Conservation (phyloP, 768 basidiomycete species). For the Cystofilobasidium capitatum region DNA sequence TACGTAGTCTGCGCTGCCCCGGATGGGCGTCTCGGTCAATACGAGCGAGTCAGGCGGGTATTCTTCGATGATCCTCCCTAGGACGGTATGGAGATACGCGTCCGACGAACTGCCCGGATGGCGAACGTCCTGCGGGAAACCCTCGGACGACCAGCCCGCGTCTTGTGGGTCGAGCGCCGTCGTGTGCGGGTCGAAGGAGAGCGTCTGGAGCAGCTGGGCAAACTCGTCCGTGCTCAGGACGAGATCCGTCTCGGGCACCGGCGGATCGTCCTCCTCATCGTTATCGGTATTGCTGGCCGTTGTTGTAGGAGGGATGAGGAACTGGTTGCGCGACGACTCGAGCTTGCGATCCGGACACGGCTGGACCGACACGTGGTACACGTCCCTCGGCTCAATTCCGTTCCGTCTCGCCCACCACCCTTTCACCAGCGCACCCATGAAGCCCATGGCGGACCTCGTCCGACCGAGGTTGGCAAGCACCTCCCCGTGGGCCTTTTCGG, state of each 20-base stretch:
- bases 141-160: conserved; percentile 27
- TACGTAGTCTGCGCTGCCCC: conserved; percentile 62
- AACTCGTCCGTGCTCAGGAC: conserved; percentile 95
- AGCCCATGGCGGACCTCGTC: conserved; percentile 86
- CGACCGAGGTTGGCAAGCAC: conserved; percentile 81
- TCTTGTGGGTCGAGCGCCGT: not conserved
- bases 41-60: conserved; percentile 31
- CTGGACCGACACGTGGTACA: conserved; percentile 97
- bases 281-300: too few species aligned
- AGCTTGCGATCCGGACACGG: conserved; percentile 99
- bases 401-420: conserved; percentile 64
- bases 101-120: conserved; percentile 85
- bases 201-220: conserved; percentile 70
- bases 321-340: conserved; percentile 71
- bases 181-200: conserved; percentile 55
- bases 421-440: conserved; percentile 90
- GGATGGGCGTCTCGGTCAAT: conserved; percentile 34
- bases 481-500: conserved; percentile 91
- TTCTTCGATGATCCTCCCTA: conserved; percentile 47
- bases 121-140: conserved; percentile 60
- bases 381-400: conserved; percentile 64
- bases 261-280: not conserved
- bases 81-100: conserved; percentile 75
- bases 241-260: conserved; percentile 69
- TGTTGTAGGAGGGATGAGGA: conserved; percentile 15